phyloP scores from a whole-genome alignment of 306 rosid genomes.

The Herpetospermum pedunculosum region DNA sequence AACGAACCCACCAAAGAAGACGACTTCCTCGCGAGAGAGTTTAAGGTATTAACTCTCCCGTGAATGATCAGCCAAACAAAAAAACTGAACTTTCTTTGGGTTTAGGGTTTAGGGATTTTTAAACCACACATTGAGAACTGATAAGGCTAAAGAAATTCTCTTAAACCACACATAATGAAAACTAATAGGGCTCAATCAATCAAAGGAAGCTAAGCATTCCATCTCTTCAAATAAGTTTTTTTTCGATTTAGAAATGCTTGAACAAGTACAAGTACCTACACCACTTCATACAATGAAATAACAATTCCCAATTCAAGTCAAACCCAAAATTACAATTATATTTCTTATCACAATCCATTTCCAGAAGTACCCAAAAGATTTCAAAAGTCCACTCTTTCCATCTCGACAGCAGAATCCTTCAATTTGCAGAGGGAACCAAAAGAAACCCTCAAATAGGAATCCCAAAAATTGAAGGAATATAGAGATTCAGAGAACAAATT shows the following conservation, averaged over 20 bases:
- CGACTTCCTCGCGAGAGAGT: too few species aligned
- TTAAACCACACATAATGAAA: not conserved
- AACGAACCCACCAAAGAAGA: too few species aligned
- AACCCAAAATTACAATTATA: not conserved
- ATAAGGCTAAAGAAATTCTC: not conserved
- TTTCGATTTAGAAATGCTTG: not conserved
- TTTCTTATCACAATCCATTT: not conserved
- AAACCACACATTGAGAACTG: not conserved
- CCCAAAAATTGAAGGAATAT: not conserved
- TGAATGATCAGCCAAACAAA: too few species aligned
- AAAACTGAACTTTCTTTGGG: too few species aligned
- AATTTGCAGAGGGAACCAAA: not conserved
- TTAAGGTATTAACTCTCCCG: too few species aligned
- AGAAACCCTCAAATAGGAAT: not conserved
- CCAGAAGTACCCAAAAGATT: not conserved
- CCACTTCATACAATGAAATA: not conserved
- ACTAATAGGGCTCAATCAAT: not conserved
- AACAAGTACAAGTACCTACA: not conserved
- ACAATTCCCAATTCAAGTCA: not conserved
- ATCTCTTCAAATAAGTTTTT: not conserved
- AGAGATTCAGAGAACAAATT: not conserved
- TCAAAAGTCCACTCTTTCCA: not conserved
- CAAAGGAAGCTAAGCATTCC: not conserved
- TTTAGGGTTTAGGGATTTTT: too few species aligned
- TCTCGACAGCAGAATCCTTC: not conserved